Evolutionary conservation across 2,329 filamentous ascomycete genomes (phyloP).

Genomic region (Colletotrichum salicis): DNA sequence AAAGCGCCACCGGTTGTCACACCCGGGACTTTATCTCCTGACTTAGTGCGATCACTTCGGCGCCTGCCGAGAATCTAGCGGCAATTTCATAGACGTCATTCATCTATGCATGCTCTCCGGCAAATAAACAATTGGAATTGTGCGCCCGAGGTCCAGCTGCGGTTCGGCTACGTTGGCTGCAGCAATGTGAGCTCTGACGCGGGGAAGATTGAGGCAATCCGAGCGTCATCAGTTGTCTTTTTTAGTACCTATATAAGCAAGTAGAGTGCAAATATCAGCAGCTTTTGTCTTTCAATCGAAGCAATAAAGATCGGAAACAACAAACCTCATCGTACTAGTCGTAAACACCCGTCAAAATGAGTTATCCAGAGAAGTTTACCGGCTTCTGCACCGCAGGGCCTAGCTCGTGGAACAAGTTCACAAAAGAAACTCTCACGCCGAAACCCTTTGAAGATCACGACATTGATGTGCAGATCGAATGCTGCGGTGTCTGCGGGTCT

Average conservation of each 20-base stretch:
- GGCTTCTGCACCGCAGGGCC: conserved; percentile 56
- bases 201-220: neutral
- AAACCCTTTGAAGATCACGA: conserved; percentile 49
- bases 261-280: neutral
- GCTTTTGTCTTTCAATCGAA: no score
- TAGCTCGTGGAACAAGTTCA: conserved; percentile 54
- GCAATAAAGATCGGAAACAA: no score
- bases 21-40: neutral
- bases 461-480: conserved; percentile 75
- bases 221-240: conserved; percentile 14
- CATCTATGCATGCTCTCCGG: neutral
- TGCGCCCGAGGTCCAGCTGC: neutral
- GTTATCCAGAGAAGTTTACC: conserved; percentile 56
- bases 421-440: conserved; percentile 49
- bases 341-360: conserved; percentile 44
- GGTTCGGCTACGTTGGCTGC: neutral
- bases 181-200: neutral
- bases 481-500: conserved; percentile 72
- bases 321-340: neutral
- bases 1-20: neutral
- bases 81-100: conserved; percentile 31
- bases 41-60: conserved; percentile 6
- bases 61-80: neutral
- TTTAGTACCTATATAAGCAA: neutral
- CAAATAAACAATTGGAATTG: neutral